A percentile compares a stretch with the other conserved stretches of the same genome.
Conservation (phyloP, 192 early-diverging fungal species). For the Coemansia sp. region DNA sequence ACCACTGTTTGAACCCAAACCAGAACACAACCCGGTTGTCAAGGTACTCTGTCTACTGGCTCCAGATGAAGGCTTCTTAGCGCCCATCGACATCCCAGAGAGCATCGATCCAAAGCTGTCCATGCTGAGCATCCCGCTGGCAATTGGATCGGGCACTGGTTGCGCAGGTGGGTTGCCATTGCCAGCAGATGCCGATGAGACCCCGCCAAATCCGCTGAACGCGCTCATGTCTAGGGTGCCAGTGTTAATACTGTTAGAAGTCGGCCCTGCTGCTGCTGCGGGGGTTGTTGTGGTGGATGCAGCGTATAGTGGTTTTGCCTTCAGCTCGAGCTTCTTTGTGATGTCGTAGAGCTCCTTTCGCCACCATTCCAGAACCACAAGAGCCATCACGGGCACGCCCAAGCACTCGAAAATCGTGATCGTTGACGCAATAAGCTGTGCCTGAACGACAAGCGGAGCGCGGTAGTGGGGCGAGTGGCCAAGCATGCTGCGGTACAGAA, state of each 20-base stretch:
- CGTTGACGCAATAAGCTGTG: conserved; percentile 51
- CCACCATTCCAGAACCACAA: conserved; percentile 56
- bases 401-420: conserved; percentile 56
- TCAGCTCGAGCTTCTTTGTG: conserved; percentile 14
- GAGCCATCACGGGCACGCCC: conserved; percentile 50
- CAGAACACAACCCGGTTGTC: not conserved
- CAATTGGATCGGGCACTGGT: conserved; percentile 17
- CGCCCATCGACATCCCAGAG: conserved; percentile 5
- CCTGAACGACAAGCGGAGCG: conserved; percentile 40
- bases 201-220: conserved; percentile 34
- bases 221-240: conserved; percentile 32
- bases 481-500: conserved; percentile 50
- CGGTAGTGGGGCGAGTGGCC: conserved; percentile 43
- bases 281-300: not conserved
- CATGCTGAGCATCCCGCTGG: conserved; percentile 33
- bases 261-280: not conserved
- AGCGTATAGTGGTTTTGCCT: not conserved
- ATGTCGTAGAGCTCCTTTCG: conserved; percentile 35
- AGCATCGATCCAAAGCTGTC: conserved; percentile 40
- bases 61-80: not conserved
- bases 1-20: not conserved
- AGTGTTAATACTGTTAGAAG: conserved; percentile 7
- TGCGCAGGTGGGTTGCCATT: not conserved
- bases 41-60: not conserved
- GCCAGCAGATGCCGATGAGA: conserved; percentile 7